Base-by-base conservation (phyloP, 2,329 filamentous ascomycete species). In the Boeremia lycopersici region DNA sequence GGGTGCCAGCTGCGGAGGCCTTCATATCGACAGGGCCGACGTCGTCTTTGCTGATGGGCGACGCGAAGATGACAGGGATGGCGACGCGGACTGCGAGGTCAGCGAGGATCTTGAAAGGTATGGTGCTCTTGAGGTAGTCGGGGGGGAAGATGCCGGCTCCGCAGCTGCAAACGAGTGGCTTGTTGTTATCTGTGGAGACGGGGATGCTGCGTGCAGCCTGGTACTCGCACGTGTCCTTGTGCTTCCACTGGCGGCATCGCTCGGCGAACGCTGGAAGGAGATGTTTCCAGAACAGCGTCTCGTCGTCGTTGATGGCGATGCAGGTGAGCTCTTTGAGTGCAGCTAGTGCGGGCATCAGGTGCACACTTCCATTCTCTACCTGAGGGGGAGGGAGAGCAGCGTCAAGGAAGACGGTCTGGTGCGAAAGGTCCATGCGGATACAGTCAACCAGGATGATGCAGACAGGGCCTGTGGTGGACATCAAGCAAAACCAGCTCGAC, bases 201-300 rank as follows among this genome's bases (percentile, higher is more conserved):
- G 48, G 55, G 25, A 58, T 13, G 8, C 44, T 23, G 31, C 30
- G 35, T 7, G 31, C 10, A 33, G 26, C 33, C n/a, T 34, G 29
- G 30, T 60, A 59, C 28, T 47, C 54, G 58, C 77, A 79, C 4
- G 56, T 52, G 1, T 58, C 10, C 11, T 51, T 49, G 53, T 79
- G 77, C 23, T 63, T 59, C 76, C 75, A 78, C 7, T 55, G 55
- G 7, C 76, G 68, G 48, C 76, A 78, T n/a, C 77, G 72, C 61
- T 68, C 65, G 6, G 52, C 65, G 23, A 57, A 56, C 0, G 53
- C 36, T 2, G 60, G 57, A 2, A 65, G 40, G 12, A 60, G 29
- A n/a, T 61, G 50, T 28, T 59, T 65, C 63, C 59, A 68, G 10
- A 59, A 45, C 2, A 6, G 6, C 4, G 52, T 12, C 41, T 62